Conservation (phyloP, 1,284 basidiomycete genomes). For the Mycosarcoma maydis region DNA sequence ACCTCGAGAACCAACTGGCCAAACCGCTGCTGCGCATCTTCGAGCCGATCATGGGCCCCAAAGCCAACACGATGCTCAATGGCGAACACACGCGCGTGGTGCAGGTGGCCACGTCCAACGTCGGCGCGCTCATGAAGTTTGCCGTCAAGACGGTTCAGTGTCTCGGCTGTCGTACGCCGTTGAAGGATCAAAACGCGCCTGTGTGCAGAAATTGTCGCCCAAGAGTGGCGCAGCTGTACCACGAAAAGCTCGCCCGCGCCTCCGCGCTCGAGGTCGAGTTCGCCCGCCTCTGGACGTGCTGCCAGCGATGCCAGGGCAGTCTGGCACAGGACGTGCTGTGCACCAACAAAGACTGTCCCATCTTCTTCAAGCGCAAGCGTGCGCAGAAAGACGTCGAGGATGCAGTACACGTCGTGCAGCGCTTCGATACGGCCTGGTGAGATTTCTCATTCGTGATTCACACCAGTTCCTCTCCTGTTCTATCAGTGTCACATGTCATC, state of each 20-base stretch:
- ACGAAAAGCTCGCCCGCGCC: conserved; percentile 58
- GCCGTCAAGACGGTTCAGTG: conserved; percentile 65
- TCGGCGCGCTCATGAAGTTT: conserved; percentile 67
- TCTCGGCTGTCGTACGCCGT: conserved; percentile 64
- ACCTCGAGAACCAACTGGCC: conserved; percentile 65
- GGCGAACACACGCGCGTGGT: conserved; percentile 65
- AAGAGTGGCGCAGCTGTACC: conserved; percentile 61
- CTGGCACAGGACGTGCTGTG: conserved; percentile 86
- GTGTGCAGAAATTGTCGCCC: conserved; percentile 65
- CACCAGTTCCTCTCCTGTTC: not conserved
- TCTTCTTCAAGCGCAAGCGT: conserved; percentile 85
- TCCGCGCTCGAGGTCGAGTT: conserved; percentile 63
- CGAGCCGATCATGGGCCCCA: conserved; percentile 65
- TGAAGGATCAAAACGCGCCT: conserved; percentile 57
- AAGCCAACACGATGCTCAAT: conserved; percentile 55
- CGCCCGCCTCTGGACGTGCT: conserved; percentile 65
- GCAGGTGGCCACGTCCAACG: conserved; percentile 63
- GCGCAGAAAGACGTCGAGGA: conserved; percentile 63
- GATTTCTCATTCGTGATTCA: not conserved
- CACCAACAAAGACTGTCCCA: conserved; percentile 95
- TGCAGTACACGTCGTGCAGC: conserved; percentile 50
- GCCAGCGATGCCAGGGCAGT: conserved; percentile 65
- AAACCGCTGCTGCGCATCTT: conserved; percentile 67
- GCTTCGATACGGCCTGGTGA: conserved; percentile 57
- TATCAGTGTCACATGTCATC: too few species aligned